Evolutionary conservation across 164 flowering plant species (phyloP), one percentile per base, ranked within the genome.

Genomic region (Annona squamosa): DNA sequence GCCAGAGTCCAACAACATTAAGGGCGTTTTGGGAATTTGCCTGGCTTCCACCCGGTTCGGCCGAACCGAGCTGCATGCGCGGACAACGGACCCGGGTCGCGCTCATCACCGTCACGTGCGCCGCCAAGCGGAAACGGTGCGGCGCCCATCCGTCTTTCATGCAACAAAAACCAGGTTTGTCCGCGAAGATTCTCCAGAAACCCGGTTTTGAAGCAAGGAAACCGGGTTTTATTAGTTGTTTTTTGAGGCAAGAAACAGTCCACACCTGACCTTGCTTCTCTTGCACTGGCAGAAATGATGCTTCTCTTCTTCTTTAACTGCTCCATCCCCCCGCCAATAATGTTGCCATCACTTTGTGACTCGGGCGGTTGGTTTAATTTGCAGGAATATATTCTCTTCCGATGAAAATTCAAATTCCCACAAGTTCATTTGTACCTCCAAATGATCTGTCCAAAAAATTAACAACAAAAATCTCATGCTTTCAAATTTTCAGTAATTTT

Each of bases 211-310:
- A 71, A 59, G 66, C 66, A 72, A 63, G 62, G 46, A 45, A 52
- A 10, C 13, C 68, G 64, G 18, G 73, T 62, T 63, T 67, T 76
- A 74, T 79, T 76, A 63, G 44, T 68, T 72, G 70, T 68, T 52
- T 52, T 52, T 52, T 10, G 59, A 10, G 59, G 73, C 72, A 79
- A 79, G 73, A 66, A 3, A 56, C 76, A 42, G 37, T 73, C 63
- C 72, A 48, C 77, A 76, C 37, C 37, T 71, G 63, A 67, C 67
- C 67, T 72, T 74, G 64, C 78, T 76, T 78, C 77, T 81, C 79
- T 72, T 80, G 43, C 79, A 74, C 66, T 71, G 77, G 72, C 79
- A 70, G 79, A 71, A 70, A 47, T 69, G 37, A 9, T 63, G 56
- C 26, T 12, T 42, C 37, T 6, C 10, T 3, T 26, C 18, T 46